Base-by-base conservation (phyloP, 345 rosid species). In the sweet orange (Citrus sinensis) region DNA sequence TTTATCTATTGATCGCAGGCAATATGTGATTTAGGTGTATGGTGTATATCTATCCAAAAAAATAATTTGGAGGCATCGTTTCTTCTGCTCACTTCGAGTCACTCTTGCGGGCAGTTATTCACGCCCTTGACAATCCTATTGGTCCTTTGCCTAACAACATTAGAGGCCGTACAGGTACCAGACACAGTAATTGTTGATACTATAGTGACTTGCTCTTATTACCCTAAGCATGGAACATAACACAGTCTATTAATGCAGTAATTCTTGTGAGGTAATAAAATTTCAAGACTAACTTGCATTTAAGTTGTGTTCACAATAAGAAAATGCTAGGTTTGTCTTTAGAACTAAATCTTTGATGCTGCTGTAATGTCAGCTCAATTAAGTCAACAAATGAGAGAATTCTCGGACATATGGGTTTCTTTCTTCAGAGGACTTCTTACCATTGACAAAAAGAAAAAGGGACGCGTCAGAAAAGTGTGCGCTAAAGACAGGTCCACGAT, bases 11-110 rank as follows among this genome's bases (percentile, higher is more conserved):
- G 35, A 56, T 71, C 60, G 67, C 87, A 90, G 90, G 73, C 89
- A 1, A 79, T 87, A 40, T 89, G 92, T 76, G 87, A 87, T 76
- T 75, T 87, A 59, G 89, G 92, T 1, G 77, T 84, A 54, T 89
- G 94, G 92, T 90, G 91, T 72, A 40, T 85, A 80, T 85, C 94
- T 10, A 86, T 89, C 76, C 91, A 90, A 87, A 32, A 32, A 88
- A 37, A 37, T 37, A 37, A 87, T 80, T 81, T 90, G 24, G 59
- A 85, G 64, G 84, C 72, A 2, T 62, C 77, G 14, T 27, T 81
- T 67, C 87, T 24, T 77, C 76, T 79, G 71, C 70, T 68, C 81
- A 80, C 79, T 89, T 89, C 32, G 59, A 79, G 29, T 64, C 82
- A 19, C 35, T 86, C 56, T 76, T 90, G 81, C 73, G 17, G 42